A percentile compares a stretch with the other conserved stretches of the same genome.
Conservation (phyloP, 306 rosid genomes). For the Vigna unguiculata region DNA sequence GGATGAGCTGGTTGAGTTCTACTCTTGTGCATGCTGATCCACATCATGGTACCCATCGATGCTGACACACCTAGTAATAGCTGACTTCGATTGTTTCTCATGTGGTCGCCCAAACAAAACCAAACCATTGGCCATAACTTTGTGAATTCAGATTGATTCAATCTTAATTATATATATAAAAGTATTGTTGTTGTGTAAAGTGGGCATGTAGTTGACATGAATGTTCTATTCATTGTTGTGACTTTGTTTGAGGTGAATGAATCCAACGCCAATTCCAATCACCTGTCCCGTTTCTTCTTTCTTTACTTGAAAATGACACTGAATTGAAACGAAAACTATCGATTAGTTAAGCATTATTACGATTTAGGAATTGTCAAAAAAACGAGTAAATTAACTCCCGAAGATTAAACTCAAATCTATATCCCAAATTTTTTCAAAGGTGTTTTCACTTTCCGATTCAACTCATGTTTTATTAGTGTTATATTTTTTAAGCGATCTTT, state of each 20-base stretch:
- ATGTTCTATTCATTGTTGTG: neutral
- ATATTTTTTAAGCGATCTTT: too few relatives aligned
- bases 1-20: slow-evolving; percentile 86
- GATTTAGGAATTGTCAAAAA: neutral
- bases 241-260: neutral
- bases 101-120: neutral
- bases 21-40: slow-evolving; percentile 64
- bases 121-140: neutral
- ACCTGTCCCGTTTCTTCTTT: neutral
- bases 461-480: too few relatives aligned
- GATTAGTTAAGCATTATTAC: neutral
- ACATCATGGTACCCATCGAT: neutral
- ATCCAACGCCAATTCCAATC: neutral
- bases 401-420: neutral
- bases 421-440: too few relatives aligned
- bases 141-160: slow-evolving; percentile 30
- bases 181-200: slow-evolving; percentile 1
- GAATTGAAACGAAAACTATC: neutral
- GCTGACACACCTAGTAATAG: slow-evolving; percentile 5
- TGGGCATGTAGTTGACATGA: slow-evolving; percentile 13
- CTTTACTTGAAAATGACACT: slow-evolving; percentile 3
- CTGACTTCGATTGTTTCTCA: slow-evolving; percentile 15
- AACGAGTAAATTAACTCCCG: neutral
- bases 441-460: too few relatives aligned
- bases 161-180: slow-evolving; percentile 20